These are phyloP conservation scores for Fomitopsis betulina DNA, from an alignment of 1,284 basidiomycete species.

Conservation along the genomic window DNA sequence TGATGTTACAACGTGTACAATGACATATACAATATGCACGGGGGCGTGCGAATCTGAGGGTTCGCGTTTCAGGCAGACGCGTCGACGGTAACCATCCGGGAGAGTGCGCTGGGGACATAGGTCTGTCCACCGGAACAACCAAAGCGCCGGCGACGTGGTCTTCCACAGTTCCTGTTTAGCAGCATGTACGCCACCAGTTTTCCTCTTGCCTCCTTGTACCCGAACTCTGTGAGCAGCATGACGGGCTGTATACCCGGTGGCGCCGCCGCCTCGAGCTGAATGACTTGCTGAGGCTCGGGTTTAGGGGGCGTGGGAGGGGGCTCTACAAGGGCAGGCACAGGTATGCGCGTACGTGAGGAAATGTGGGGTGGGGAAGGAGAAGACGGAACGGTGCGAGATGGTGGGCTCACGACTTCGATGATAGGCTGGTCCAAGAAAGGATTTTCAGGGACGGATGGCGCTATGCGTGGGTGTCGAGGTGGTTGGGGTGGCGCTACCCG, in stretches of 20 bases:
- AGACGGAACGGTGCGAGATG: conserved; percentile 10
- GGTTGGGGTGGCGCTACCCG: conserved; percentile 18
- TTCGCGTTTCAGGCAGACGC: background rate
- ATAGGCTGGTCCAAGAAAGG: conserved; percentile 22
- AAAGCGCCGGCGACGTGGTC: conserved; percentile 18
- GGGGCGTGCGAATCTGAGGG: too few relatives aligned
- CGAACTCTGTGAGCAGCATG: conserved; percentile 8
- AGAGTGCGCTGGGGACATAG: conserved; percentile 26
- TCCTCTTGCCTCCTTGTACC: conserved; percentile 13
- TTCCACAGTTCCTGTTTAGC: conserved; percentile 20
- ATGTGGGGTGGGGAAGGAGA: conserved; percentile 8
- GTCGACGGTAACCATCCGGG: conserved; percentile 20
- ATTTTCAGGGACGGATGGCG: conserved; percentile 14
- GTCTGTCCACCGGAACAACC: conserved; percentile 14
- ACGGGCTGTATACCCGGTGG: conserved; percentile 9
- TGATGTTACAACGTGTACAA: background rate
- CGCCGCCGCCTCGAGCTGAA: background rate
- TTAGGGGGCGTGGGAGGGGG: background rate
- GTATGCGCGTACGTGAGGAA: conserved; percentile 13
- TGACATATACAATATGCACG: too few relatives aligned
- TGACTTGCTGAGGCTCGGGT: background rate
- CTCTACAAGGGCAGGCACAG: conserved; percentile 7
- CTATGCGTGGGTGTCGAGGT: conserved; percentile 1
- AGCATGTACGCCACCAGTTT: conserved; percentile 25
- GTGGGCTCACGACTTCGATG: conserved; percentile 1